Conservation (phyloP, 148 eudicot genomes). For the Cornus kousa region DNA sequence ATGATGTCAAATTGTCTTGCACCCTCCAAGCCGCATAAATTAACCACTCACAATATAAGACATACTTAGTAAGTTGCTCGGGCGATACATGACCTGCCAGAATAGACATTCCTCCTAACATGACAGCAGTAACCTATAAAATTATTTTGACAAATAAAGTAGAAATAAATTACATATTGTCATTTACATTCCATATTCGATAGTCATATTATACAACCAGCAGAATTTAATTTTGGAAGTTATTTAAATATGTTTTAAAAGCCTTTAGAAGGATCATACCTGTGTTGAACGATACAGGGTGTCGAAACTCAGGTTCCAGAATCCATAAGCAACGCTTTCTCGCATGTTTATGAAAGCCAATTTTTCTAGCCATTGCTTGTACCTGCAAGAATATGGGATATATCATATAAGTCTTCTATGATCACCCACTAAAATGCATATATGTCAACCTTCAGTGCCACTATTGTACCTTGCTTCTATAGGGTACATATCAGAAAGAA, state of each 20-base stretch:
- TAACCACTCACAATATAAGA: conserved; percentile 62
- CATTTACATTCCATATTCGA: neutral
- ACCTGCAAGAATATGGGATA: conserved; percentile 26
- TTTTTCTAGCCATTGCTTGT: conserved; percentile 44
- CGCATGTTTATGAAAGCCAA: conserved; percentile 32
- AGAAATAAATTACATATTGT: neutral
- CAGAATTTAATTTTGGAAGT: neutral
- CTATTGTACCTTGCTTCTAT: neutral
- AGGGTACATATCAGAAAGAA: neutral
- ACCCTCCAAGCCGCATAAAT: conserved; percentile 59
- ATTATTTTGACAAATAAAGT: neutral
- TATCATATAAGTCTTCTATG: no score
- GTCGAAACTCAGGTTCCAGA: conserved; percentile 51
- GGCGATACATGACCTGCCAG: conserved; percentile 42
- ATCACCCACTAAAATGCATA: no score
- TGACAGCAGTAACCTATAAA: conserved; percentile 41
- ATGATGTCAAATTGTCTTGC: conserved; percentile 38
- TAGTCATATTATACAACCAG: neutral
- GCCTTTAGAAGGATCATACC: conserved; percentile 25
- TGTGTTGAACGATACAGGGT: conserved; percentile 50
- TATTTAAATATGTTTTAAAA: neutral
- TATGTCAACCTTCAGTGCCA: no score
- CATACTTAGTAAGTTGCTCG: conserved; percentile 55
- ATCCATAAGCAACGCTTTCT: conserved; percentile 50
- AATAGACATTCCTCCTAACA: conserved; percentile 49